These are phyloP conservation scores for Tylopilus rubrobrunneus DNA, from an alignment of 768 basidiomycete species.

Conservation along the genomic window DNA sequence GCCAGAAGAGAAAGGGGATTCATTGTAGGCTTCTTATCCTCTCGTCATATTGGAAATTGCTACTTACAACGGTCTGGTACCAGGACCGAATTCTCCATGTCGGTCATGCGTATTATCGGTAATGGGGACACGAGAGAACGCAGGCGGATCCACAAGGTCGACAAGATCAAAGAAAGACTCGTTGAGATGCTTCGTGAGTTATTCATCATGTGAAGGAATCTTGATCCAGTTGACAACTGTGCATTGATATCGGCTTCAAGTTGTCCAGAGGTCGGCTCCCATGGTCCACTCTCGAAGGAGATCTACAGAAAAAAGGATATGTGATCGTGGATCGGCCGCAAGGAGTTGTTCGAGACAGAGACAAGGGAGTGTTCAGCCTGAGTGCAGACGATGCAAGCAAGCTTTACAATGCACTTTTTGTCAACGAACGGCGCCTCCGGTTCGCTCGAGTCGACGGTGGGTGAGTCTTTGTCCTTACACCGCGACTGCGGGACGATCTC, in stretches of 20 bases:
- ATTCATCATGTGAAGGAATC: background rate
- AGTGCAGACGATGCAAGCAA: constrained; percentile 3
- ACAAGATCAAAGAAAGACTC: no score
- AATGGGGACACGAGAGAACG: background rate
- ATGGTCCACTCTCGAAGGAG: constrained; percentile 4
- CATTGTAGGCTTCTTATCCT: no score
- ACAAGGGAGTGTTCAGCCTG: no score
- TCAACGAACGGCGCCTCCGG: background rate
- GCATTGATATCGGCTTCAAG: background rate
- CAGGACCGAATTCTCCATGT: no score
- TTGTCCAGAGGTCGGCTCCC: background rate
- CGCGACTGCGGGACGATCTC: no score
- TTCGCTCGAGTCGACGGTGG: background rate
- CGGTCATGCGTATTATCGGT: no score
- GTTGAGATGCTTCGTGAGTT: constrained; percentile 12
- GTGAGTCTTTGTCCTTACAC: background rate
- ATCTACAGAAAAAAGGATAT: background rate
- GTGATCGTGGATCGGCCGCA: no score
- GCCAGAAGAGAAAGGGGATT: no score
- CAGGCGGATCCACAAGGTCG: background rate
- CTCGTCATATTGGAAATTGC: no score
- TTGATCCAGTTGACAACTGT: background rate
- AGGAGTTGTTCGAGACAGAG: no score
- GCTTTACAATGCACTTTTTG: constrained; percentile 7
- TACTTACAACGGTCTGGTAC: no score